Evolutionary conservation across 257 asterid species (phyloP).

Genomic region (Solanum rostratum): DNA sequence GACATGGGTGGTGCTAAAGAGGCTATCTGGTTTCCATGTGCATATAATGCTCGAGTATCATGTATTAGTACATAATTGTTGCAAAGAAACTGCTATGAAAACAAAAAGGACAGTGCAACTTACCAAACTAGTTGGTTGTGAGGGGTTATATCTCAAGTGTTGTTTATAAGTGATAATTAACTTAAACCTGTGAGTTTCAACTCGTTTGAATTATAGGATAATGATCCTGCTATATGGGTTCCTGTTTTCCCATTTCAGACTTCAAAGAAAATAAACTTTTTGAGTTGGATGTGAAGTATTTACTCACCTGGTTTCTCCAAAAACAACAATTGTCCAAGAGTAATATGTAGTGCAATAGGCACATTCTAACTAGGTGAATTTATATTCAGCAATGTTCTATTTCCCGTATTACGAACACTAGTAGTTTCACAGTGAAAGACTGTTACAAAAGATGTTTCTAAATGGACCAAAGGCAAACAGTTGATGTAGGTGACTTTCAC

Average conservation of each 20-base stretch:
- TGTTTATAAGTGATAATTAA: not conserved
- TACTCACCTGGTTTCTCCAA: not conserved
- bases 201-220: not conserved
- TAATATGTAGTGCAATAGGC: not conserved
- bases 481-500: too few relatives aligned
- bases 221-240: not conserved
- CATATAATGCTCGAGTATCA: not conserved
- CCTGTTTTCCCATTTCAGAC: not conserved
- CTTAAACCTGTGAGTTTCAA: not conserved
- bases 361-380: too few relatives aligned
- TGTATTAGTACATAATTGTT: not conserved
- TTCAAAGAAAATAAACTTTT: not conserved
- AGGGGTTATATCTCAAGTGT: not conserved
- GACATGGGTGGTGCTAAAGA: not conserved
- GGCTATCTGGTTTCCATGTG: not conserved
- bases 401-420: too few relatives aligned
- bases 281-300: not conserved
- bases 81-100: not conserved
- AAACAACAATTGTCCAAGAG: not conserved
- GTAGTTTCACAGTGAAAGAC: too few relatives aligned
- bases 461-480: too few relatives aligned
- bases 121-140: not conserved
- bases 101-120: not conserved
- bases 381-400: too few relatives aligned
- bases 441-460: too few relatives aligned